These are phyloP conservation scores for Botrytis galanthina DNA, from an alignment of 2,329 filamentous ascomycete genomes.

Conservation along the genomic window DNA sequence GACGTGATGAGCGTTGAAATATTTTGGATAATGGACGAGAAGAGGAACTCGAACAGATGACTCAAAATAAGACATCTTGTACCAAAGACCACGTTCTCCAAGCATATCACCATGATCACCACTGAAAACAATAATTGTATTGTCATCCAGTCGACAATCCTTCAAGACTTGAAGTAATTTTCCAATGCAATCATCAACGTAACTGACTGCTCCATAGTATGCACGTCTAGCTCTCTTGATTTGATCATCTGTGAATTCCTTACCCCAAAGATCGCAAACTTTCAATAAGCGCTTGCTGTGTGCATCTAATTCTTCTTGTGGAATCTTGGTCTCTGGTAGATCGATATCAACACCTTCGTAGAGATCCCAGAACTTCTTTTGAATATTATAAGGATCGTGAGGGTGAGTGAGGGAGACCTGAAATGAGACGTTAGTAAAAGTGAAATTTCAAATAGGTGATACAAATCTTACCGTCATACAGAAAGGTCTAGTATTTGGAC, in stretches of 20 bases:
- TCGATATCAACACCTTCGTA: slow-evolving; percentile 89
- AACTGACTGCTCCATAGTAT: slow-evolving; percentile 91
- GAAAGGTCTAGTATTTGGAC: slow-evolving; percentile 72
- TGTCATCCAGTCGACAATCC: slow-evolving; percentile 73
- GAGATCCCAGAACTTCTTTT: slow-evolving; percentile 87
- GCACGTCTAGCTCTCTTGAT: slow-evolving; percentile 81
- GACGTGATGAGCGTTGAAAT: slow-evolving; percentile 73
- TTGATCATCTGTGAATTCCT: slow-evolving; percentile 80
- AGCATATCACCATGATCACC: slow-evolving; percentile 97
- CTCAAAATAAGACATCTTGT: slow-evolving; percentile 98
- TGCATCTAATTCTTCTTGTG: slow-evolving; percentile 77
- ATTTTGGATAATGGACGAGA: slow-evolving; percentile 75
- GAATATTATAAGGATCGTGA: slow-evolving; percentile 93
- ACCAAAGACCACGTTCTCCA: slow-evolving; percentile 87
- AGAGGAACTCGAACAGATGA: slow-evolving; percentile 86
- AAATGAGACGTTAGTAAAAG: neutral
- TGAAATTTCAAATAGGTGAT: neutral
- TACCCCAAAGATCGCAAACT: slow-evolving; percentile 82
- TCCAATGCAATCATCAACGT: slow-evolving; percentile 90
- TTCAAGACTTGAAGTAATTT: slow-evolving; percentile 75
- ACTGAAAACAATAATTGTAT: slow-evolving; percentile 90
- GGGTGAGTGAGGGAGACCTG: slow-evolving; percentile 82
- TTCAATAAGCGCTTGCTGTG: slow-evolving; percentile 85
- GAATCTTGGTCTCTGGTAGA: slow-evolving; percentile 73
- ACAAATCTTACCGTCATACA: slow-evolving; percentile 60